Conservation (phyloP, 306 rosid genomes). For the Ammopiptanthus mongolicus region DNA sequence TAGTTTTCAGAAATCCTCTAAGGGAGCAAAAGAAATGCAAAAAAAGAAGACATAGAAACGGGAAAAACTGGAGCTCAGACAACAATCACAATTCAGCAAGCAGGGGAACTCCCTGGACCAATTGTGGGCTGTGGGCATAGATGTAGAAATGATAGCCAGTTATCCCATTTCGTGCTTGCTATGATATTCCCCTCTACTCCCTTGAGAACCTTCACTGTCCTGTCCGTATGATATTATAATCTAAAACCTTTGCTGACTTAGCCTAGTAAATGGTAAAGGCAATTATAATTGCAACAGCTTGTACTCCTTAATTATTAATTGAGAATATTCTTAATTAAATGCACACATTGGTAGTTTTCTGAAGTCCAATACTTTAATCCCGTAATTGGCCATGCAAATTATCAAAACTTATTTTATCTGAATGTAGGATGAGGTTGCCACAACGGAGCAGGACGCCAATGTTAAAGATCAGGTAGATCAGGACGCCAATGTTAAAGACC, state of each 20-base stretch:
- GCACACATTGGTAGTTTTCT: background rate
- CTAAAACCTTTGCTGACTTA: background rate
- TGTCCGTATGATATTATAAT: background rate
- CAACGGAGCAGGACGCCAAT: constrained; percentile 25
- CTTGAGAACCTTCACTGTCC: background rate
- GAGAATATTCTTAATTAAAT: background rate
- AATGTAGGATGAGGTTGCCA: constrained; percentile 46
- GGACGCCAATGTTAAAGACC: constrained; percentile 29
- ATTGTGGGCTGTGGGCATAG: background rate
- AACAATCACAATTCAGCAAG: background rate
- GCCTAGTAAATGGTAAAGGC: background rate
- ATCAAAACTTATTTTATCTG: constrained; percentile 4
- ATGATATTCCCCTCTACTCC: background rate
- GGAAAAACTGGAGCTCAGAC: background rate
- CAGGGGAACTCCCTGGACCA: background rate
- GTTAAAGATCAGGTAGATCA: constrained; percentile 42
- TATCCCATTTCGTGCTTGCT: background rate
- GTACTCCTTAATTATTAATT: background rate
- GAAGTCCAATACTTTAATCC: background rate
- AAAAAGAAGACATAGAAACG: background rate
- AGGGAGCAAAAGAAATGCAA: background rate
- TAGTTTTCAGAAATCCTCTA: background rate
- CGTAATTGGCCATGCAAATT: background rate
- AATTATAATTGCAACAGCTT: background rate
- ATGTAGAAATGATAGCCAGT: background rate